Base-by-base conservation (phyloP, 1,284 basidiomycete species). In the Pyrrhoderma lamaoense region DNA sequence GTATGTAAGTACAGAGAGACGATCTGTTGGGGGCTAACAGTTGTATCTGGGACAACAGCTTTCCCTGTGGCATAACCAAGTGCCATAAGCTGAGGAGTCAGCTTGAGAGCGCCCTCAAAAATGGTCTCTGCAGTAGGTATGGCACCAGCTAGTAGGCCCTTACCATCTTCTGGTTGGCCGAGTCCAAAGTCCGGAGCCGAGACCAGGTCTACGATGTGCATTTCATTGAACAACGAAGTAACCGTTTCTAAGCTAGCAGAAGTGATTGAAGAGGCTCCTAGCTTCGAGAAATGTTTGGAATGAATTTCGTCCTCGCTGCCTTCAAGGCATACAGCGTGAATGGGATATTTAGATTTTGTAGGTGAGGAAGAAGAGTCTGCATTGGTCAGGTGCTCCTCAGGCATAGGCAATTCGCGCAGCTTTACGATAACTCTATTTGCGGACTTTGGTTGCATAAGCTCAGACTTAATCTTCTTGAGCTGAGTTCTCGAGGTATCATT, bases 1-100 rank as follows among this genome's bases (percentile, higher is more conserved):
- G 64, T 89, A 89, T n/a, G 86, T 87, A 19, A 90, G 67, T 14
- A 85, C 73, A 9, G 84, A 86, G 64, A 89, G 77, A 44, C 87
- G 75, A 61, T 90, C 87, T 1, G 70, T 76, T 1, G 87, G 88
- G 85, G 86, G 59, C 80, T 72, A 42, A 90, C 64, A 2, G 70
- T 72, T 62, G 90, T 87, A 56, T 86, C 78, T 7, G 38, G 5
- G n/a, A 75, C 46, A 21, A 89, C 65, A 1, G 76, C 72, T 58
- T 71, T 74, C 18, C 86, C 84, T 5, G 83, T 84, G 9, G 85
- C 85, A 63, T 79, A 89, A 7, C 87, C 85, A 23, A 90, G 64
- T 0, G 82, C 78, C 79, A 90, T 76, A 34, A 90, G 70, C 60
- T 87, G 76, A 0, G 85, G 85, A 0, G 85, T 88, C 42, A 89